Evolutionary conservation across 2,329 filamentous ascomycete species (phyloP), one percentile per base, ranked within the genome.

Genomic region (Monilinia aucupariae): DNA sequence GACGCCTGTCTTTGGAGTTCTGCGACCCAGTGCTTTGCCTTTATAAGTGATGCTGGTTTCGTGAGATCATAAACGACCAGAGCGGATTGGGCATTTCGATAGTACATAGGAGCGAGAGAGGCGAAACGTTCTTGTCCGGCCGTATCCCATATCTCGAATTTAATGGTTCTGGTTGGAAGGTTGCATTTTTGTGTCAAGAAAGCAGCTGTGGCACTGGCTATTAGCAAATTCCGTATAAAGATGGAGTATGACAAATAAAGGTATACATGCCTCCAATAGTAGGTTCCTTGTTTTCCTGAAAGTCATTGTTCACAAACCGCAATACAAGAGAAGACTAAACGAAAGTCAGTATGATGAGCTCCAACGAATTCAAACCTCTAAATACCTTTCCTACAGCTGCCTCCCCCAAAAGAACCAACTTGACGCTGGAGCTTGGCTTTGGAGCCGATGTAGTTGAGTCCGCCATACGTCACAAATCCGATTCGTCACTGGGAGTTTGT

Each of bases 111-210:
- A 59, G 94, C 94, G 65, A 97, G 85, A 59, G 90, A 96, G 71
- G 93, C 93, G 75, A 97, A 99, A 68, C 93, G 91, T 81, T 99
- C 93, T 78, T 99, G 93, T 74, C 93, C 93, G 50, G 94, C 93
- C 20, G 93, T 97, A 80, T 99, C 93, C 93, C 93, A 99, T 74
- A 99, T 97, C 76, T 93, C 90, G 74, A 93, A 93, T 77, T 91
- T 91, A 80, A 93, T 93, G 69, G 91, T 97, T 75, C 93, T 86
- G 72, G 88, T 92, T 41, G 93, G 93, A 49, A 97, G 89, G 73
- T 91, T 94, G 81, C 93, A 97, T 86, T 97, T 99, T 79, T 99
- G 94, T 71, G 94, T 99, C 69, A 99, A 81, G 80, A 99, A 99
- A 68, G 94, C 94, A 74, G 94, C 94, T 96, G 71, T 62, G 53